Evolutionary conservation across 2,329 filamentous ascomycete species (phyloP), one percentile per base, ranked within the genome.

Genomic region (Sporothrix humicola): DNA sequence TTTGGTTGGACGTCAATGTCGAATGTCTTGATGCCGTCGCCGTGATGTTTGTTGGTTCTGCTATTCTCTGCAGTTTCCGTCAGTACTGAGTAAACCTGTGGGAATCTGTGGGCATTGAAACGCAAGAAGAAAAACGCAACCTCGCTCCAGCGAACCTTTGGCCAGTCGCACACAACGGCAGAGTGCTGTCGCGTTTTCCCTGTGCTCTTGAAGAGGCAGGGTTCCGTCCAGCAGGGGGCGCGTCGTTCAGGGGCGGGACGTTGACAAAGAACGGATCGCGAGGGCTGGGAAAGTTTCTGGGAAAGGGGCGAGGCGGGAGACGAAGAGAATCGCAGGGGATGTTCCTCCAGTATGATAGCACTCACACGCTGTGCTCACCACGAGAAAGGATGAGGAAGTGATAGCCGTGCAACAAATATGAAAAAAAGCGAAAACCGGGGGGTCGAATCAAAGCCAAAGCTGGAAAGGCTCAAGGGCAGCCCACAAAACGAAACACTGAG

Each of bases 241-340:
- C 72, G 72, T 73, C 26, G 59, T 68, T 69, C 61, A 73, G 72
- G 59, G 68, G 58, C 59, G 59, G 68, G 72, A 61, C 46, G 23
- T 9, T 8, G 58, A 46, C 31, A 20, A 50, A 31, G 31, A 54
- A 13, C 20, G 65, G 10, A 59, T 52, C 42, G 13, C 37, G 37
- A 54, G 48, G 20, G 50, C 37, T 37, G 50, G 46, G 12, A 56
- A 54, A 48, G 31, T 5, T 37, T 37, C 31, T 37, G 31, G 52
- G 52, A 50, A 37, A 26, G 50, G 61, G 59, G 50, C 31, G 59
- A 59, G 63, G 42, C 42, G 63, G 23, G 52, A 63, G 59, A 13
- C 17, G n/a, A 17, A 23, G 31, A 65, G n/a, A 68, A 17, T 37
- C 31, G 31, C 31, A 37, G 31, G 31, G 31, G 31, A 37, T 37